phyloP scores from a whole-genome alignment of 2,329 filamentous ascomycete species.

The Xylariaceae sp. region DNA sequence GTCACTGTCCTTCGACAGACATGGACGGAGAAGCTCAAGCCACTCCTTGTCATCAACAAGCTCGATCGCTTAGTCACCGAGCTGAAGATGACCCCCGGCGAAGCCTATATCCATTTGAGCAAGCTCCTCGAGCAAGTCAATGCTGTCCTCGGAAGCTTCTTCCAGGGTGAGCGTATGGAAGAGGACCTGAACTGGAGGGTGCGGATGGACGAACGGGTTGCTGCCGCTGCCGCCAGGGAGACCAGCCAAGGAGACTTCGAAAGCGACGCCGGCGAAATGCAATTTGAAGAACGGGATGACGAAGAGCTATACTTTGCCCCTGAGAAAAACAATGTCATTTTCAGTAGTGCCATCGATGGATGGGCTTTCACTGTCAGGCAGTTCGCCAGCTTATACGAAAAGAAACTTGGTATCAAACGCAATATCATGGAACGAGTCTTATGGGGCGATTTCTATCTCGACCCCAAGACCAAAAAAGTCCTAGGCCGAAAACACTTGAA shows the following conservation, averaged over 20 bases:
- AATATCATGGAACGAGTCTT: constrained; percentile 83
- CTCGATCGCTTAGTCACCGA: constrained; percentile 93
- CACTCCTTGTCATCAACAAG: constrained; percentile 94
- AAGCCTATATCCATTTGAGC: constrained; percentile 83
- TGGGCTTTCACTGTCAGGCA: constrained; percentile 97
- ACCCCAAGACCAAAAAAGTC: constrained; percentile 94
- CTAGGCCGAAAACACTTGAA: constrained; percentile 87
- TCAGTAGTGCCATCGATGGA: constrained; percentile 95
- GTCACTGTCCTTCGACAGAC: constrained; percentile 92
- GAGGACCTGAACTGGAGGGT: constrained; percentile 96
- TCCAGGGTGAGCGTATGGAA: constrained; percentile 97
- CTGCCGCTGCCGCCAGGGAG: constrained; percentile 59
- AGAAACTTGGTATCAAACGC: constrained; percentile 92
- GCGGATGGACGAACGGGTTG: constrained; percentile 78
- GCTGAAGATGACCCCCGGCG: constrained; percentile 82
- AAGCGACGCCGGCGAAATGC: constrained; percentile 49
- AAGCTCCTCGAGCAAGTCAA: constrained; percentile 94
- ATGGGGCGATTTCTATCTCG: constrained; percentile 94
- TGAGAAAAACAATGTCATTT: constrained; percentile 98
- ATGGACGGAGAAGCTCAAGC: constrained; percentile 93
- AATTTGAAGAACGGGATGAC: constrained; percentile 87
- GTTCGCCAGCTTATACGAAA: constrained; percentile 89
- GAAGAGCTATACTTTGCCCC: constrained; percentile 97
- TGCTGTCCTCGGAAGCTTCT: constrained; percentile 93
- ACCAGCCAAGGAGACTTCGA: constrained; percentile 38